phyloP scores from a whole-genome alignment of 2,329 filamentous ascomycete genomes.

The Paracoccidioides brasiliensis region DNA sequence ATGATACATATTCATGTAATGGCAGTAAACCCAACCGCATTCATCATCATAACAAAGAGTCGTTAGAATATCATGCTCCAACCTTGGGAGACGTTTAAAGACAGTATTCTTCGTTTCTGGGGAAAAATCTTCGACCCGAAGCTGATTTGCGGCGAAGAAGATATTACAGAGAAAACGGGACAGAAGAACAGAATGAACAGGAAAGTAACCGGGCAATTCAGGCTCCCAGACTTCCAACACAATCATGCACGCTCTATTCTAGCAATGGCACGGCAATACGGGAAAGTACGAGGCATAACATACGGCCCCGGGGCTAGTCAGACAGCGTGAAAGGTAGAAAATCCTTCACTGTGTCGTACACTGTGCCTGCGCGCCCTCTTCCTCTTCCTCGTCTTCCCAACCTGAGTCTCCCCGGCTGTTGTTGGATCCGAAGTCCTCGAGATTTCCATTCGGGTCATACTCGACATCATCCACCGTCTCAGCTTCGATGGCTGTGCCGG shows the following conservation, averaged over 20 bases:
- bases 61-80: background rate
- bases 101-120: background rate
- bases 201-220: too few species aligned
- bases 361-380: slow-evolving; percentile 26
- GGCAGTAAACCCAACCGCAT: background rate
- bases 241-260: background rate
- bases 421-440: slow-evolving; percentile 51
- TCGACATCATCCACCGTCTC: slow-evolving; percentile 78
- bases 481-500: slow-evolving; percentile 48
- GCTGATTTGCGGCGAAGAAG: background rate
- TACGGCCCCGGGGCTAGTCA: background rate
- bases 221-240: background rate
- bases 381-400: slow-evolving; percentile 39
- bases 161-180: background rate
- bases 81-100: background rate
- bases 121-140: background rate
- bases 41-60: slow-evolving; percentile 2
- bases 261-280: background rate
- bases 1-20: background rate
- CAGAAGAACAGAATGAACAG: background rate
- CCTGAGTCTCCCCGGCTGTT: slow-evolving; percentile 30
- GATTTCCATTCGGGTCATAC: slow-evolving; percentile 67
- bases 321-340: background rate
- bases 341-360: slow-evolving; percentile 35
- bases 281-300: background rate